A percentile compares a stretch with the other conserved stretches of the same genome.
phyloP scores from a whole-genome alignment of 441 rosid genomes.

The Brassica hybrid region DNA sequence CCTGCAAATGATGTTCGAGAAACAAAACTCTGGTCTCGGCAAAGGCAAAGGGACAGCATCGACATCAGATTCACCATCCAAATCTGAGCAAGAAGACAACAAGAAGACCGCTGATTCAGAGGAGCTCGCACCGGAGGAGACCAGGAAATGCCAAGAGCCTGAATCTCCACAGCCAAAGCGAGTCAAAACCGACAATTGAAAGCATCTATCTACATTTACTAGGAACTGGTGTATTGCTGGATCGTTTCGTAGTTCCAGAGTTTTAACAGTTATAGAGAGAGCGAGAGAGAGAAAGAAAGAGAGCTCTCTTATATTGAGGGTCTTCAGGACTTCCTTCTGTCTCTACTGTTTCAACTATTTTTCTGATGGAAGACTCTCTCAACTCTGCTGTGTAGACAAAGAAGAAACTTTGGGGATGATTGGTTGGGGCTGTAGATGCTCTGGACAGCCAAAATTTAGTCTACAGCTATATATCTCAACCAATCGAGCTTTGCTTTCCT shows the following conservation, averaged over 20 bases:
- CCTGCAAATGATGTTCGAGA: constrained; percentile 97
- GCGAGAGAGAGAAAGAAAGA: too few relatives aligned
- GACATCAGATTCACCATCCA: constrained; percentile 46
- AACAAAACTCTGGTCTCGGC: constrained; percentile 77
- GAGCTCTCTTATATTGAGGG: not conserved
- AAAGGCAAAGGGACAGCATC: constrained; percentile 61
- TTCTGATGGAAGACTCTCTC: constrained; percentile 34
- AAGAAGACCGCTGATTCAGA: constrained; percentile 29
- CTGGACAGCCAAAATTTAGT: too few relatives aligned
- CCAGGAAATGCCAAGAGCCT: constrained; percentile 27
- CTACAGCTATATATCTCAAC: too few relatives aligned
- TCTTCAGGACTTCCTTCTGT: not conserved
- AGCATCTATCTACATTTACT: not conserved
- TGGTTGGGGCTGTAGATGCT: too few relatives aligned
- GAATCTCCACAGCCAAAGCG: constrained; percentile 43
- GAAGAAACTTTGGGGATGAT: too few relatives aligned
- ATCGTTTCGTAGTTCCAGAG: constrained; percentile 31
- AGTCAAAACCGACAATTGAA: constrained; percentile 37
- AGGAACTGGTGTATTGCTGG: constrained; percentile 18
- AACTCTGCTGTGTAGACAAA: constrained; percentile 39
- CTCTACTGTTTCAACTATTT: constrained; percentile 32
- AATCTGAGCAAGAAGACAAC: too few relatives aligned
- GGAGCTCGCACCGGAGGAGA: constrained; percentile 15
- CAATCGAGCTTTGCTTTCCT: too few relatives aligned
- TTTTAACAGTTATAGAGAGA: constrained; percentile 41